Conservation (phyloP, 1,139 yeast species). For the Pichia kudriavzevii region DNA sequence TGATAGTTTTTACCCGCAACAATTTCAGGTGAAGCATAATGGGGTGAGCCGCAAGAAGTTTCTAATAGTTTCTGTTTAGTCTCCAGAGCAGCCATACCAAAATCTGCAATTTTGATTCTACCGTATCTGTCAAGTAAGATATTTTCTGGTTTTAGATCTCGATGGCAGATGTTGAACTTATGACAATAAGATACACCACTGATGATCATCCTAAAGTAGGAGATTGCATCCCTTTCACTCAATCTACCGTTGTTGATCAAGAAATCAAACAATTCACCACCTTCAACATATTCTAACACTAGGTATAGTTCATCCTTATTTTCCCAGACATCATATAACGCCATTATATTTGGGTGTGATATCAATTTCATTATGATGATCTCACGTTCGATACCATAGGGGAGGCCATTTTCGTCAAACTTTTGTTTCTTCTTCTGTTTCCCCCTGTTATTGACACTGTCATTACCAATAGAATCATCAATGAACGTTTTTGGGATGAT, state of each 20-base stretch:
- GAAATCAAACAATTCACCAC: constrained; percentile 73
- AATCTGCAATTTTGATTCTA: constrained; percentile 73
- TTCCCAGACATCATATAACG: constrained; percentile 79
- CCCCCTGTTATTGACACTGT: constrained; percentile 25
- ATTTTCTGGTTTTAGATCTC: constrained; percentile 79
- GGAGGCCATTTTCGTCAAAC: constrained; percentile 36
- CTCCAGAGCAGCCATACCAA: constrained; percentile 84
- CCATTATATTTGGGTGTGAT: constrained; percentile 68
- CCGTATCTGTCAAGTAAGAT: constrained; percentile 56
- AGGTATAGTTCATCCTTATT: constrained; percentile 66
- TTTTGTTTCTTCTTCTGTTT: constrained; percentile 11
- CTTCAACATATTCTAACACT: constrained; percentile 75
- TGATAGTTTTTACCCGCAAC: constrained; percentile 71
- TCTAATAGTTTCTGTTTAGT: constrained; percentile 62
- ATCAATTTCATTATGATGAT: constrained; percentile 75
- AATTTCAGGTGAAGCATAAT: constrained; percentile 82
- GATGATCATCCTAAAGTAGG: constrained; percentile 67
- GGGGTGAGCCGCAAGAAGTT: constrained; percentile 82
- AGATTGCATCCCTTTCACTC: constrained; percentile 65
- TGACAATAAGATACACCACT: constrained; percentile 80
- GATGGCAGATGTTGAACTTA: constrained; percentile 70
- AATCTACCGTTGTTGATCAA: constrained; percentile 77
- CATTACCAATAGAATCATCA: constrained; percentile 10
- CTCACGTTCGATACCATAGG: constrained; percentile 78
- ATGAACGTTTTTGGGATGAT: constrained; percentile 56